phyloP scores from a whole-genome alignment of 495 filamentous ascomycete species.

The Tuber borchii region DNA sequence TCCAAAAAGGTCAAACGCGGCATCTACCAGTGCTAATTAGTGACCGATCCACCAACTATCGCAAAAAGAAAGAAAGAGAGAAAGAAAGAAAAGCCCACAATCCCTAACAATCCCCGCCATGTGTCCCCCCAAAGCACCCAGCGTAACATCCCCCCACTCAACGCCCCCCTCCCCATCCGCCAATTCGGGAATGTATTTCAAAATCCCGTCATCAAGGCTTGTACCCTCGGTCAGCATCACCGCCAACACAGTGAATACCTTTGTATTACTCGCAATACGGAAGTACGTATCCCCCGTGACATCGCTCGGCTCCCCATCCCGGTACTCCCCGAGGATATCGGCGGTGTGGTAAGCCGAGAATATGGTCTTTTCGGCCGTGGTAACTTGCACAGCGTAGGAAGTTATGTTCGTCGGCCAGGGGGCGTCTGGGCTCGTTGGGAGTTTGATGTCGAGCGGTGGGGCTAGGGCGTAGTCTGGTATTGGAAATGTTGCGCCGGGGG shows the following conservation, averaged over 20 bases:
- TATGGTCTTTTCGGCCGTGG: not conserved
- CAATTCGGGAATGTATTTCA: slow-evolving; percentile 49
- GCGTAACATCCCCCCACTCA: slow-evolving; percentile 49
- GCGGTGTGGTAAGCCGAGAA: not conserved
- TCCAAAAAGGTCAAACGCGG: not conserved
- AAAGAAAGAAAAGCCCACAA: not conserved
- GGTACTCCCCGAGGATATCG: not conserved
- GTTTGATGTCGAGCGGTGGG: not conserved
- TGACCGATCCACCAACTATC: not conserved
- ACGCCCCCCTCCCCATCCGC: slow-evolving; percentile 34
- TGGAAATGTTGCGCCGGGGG: not conserved
- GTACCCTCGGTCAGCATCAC: slow-evolving; percentile 33
- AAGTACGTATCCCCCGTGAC: slow-evolving; percentile 40
- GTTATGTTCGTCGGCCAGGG: not conserved
- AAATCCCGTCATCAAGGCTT: slow-evolving; percentile 41
- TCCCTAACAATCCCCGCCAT: slow-evolving; percentile 44
- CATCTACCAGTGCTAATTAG: not conserved
- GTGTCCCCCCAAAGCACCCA: slow-evolving; percentile 47
- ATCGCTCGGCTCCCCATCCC: slow-evolving; percentile 2
- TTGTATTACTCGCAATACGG: slow-evolving; percentile 41
- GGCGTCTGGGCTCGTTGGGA: not conserved
- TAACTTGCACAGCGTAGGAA: not conserved
- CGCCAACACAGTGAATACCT: slow-evolving; percentile 39
- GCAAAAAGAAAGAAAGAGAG: not conserved
- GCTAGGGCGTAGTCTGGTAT: not conserved